Percentiles rank a stretch among this genome's conserved stretches.
Evolutionary conservation across 1,284 basidiomycete genomes (phyloP).

Genomic region (Ceratobasidium sp.): DNA sequence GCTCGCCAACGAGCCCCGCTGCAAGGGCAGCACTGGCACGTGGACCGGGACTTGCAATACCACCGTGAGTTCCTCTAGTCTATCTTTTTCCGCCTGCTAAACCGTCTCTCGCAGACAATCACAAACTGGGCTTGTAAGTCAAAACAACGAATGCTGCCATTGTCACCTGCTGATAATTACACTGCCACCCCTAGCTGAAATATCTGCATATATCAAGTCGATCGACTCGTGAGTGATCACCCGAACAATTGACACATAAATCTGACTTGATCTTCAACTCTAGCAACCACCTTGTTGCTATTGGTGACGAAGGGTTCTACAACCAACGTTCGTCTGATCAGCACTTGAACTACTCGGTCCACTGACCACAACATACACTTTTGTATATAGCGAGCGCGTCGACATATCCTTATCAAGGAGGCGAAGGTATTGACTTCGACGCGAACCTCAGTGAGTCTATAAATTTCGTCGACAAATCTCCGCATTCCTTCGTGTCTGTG

Average conservation of each 20-base stretch:
- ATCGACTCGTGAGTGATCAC: constrained; percentile 39
- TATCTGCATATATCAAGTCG: constrained; percentile 47
- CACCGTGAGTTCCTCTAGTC: not conserved
- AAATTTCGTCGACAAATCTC: not conserved
- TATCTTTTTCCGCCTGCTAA: not conserved
- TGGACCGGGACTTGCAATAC: constrained; percentile 42
- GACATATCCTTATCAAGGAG: constrained; percentile 37
- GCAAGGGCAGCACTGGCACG: constrained; percentile 42
- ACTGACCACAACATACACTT: not conserved
- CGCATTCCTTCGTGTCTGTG: not conserved
- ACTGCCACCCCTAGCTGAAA: not conserved
- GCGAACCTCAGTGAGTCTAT: constrained; percentile 39
- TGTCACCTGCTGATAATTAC: not conserved
- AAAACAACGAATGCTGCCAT: constrained; percentile 34
- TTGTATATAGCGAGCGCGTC: constrained; percentile 26
- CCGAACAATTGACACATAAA: not conserved
- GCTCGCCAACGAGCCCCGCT: constrained; percentile 47
- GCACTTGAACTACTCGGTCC: too few relatives aligned
- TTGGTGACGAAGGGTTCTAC: constrained; percentile 47
- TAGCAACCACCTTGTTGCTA: constrained; percentile 33
- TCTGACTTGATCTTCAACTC: not conserved
- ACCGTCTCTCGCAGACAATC: constrained; percentile 37
- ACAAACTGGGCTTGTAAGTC: constrained; percentile 45
- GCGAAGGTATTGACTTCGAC: constrained; percentile 43
- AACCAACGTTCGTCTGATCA: constrained; percentile 19